Percentiles rank a stretch among this genome's conserved stretches.
Evolutionary conservation across 169 alveolate genomes (phyloP).

Genomic region (Eimeria maxima): DNA sequence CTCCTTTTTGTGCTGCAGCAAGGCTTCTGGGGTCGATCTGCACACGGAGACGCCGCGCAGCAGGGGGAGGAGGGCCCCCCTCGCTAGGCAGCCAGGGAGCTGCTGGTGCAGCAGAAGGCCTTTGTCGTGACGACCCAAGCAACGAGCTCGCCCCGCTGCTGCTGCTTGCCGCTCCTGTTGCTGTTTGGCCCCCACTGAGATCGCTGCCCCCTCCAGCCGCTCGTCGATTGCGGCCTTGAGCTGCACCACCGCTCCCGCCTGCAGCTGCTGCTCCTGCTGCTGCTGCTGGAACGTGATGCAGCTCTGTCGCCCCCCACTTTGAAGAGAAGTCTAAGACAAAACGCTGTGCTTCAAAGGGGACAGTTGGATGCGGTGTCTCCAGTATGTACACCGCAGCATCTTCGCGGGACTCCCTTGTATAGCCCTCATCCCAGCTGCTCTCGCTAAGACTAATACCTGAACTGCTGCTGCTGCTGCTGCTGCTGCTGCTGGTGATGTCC

Average conservation of each 20-base stretch:
- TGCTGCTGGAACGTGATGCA: neutral
- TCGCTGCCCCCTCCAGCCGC: neutral
- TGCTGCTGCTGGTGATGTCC: neutral
- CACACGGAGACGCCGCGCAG: conserved; percentile 35
- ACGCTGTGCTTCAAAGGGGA: conserved; percentile 59
- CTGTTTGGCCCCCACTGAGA: neutral
- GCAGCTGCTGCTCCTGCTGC: conserved; percentile 36
- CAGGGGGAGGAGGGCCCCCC: conserved; percentile 61
- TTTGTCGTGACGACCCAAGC: neutral
- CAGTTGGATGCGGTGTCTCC: conserved; percentile 69
- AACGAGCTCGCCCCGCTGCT: neutral
- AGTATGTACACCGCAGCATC: conserved; percentile 55
- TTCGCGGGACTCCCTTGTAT: neutral
- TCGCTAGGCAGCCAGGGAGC: conserved; percentile 24
- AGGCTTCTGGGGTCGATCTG: conserved; percentile 45
- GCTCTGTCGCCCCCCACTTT: conserved; percentile 23
- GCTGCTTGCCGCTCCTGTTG: conserved; percentile 29
- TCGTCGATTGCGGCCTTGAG: conserved; percentile 22
- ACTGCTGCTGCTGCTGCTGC: conserved; percentile 9
- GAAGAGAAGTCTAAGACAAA: conserved; percentile 7
- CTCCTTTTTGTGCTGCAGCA: conserved; percentile 63
- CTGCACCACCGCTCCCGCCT: neutral
- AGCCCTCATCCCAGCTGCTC: neutral
- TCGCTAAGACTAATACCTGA: neutral
- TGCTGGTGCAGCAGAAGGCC: neutral